Evolutionary conservation across 2,329 filamentous ascomycete species (phyloP).

Genomic region (Trichoderma cornu-damae): DNA sequence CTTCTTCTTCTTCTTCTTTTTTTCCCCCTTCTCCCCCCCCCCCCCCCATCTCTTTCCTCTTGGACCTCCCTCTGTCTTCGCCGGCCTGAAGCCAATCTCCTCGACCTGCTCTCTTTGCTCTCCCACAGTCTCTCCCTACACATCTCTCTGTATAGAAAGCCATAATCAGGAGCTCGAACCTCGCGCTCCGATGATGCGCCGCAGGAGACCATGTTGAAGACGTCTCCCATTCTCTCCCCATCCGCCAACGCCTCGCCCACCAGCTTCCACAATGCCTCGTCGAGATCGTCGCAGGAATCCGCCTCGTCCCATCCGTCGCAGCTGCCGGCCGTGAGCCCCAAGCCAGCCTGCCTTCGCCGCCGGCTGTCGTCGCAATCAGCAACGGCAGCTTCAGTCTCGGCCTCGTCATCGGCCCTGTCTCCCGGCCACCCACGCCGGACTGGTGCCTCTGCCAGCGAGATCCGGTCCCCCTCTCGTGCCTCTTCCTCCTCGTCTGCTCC

Average conservation of each 20-base stretch:
- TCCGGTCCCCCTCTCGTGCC: slow-evolving; percentile 7
- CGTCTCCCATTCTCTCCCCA: slow-evolving; percentile 48
- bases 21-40: too few relatives aligned
- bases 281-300: slow-evolving; percentile 19
- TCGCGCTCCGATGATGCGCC: slow-evolving; percentile 42
- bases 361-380: slow-evolving; percentile 11
- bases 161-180: neutral
- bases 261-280: slow-evolving; percentile 36
- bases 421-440: neutral
- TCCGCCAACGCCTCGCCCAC: slow-evolving; percentile 50
- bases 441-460: neutral
- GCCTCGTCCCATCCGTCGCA: slow-evolving; percentile 7
- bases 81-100: neutral
- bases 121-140: neutral
- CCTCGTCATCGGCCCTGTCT: slow-evolving; percentile 12
- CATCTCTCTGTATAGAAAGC: neutral
- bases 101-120: neutral
- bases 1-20: too few relatives aligned
- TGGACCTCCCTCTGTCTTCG: neutral
- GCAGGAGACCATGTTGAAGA: slow-evolving; percentile 55
- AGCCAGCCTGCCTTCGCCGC: slow-evolving; percentile 19
- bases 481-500: neutral
- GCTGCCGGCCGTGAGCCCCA: slow-evolving; percentile 12
- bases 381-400: slow-evolving; percentile 1
- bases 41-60: neutral